A percentile compares a stretch with the other conserved stretches of the same genome.
phyloP scores from a whole-genome alignment of 2,329 filamentous ascomycete species.

The Trichoderma oligosporum region DNA sequence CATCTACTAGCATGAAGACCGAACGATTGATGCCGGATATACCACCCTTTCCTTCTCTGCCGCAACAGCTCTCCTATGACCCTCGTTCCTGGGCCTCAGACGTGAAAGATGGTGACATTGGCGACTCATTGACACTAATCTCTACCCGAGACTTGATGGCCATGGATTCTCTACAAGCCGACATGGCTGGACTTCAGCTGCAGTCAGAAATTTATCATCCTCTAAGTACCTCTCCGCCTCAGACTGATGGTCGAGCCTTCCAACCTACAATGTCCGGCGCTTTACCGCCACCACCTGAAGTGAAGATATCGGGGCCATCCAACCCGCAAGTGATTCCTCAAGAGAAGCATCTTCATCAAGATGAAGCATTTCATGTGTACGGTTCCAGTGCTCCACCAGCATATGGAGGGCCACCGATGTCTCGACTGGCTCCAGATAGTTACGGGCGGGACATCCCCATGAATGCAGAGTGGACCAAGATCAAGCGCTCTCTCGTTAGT shows the following conservation, averaged over 20 bases:
- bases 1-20: conserved; percentile 38
- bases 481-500: conserved; percentile 51
- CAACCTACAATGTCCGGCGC: conserved; percentile 33
- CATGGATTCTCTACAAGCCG: conserved; percentile 41
- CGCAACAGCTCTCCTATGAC: conserved; percentile 34
- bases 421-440: conserved; percentile 52
- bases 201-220: conserved; percentile 34
- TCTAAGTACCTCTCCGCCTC: conserved; percentile 38
- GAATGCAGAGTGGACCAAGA: conserved; percentile 57
- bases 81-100: conserved; percentile 38
- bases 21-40: conserved; percentile 37
- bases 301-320: conserved; percentile 35
- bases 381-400: conserved; percentile 27
- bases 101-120: conserved; percentile 31
- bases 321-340: conserved; percentile 41
- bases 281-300: conserved; percentile 21
- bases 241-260: conserved; percentile 32
- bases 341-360: conserved; percentile 29
- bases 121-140: conserved; percentile 45
- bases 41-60: conserved; percentile 28
- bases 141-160: conserved; percentile 53
- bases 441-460: conserved; percentile 53
- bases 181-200: conserved; percentile 42
- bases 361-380: conserved; percentile 22
- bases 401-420: conserved; percentile 34